A percentile compares a stretch with the other conserved stretches of the same genome.
Evolutionary conservation across 2,329 filamentous ascomycete genomes (phyloP).

Genomic region (Ophiostoma sp.): DNA sequence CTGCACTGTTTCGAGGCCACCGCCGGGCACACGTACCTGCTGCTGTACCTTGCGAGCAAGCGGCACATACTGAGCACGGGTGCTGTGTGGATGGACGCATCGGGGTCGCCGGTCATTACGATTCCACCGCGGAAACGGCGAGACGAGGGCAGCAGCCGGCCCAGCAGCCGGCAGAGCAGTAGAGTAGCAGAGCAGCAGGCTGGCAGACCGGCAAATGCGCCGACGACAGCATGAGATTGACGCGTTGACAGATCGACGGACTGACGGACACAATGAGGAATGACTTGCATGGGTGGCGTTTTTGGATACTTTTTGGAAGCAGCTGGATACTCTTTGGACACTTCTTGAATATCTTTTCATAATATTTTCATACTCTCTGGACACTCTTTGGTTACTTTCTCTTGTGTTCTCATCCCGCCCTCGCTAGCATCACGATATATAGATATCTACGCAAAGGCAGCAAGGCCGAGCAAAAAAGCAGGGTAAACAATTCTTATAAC

Average conservation of each 20-base stretch:
- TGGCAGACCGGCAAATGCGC: background rate
- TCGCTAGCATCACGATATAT: background rate
- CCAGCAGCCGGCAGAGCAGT: background rate
- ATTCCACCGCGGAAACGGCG: slow-evolving; percentile 34
- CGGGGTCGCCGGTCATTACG: slow-evolving; percentile 48
- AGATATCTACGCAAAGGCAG: background rate
- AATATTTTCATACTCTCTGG: too few species aligned
- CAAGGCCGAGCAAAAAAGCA: background rate
- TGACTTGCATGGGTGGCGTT: background rate
- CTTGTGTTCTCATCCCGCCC: background rate
- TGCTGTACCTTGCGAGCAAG: slow-evolving; percentile 67
- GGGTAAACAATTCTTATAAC: background rate
- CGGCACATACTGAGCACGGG: slow-evolving; percentile 54
- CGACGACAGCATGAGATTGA: background rate
- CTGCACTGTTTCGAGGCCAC: slow-evolving; percentile 76
- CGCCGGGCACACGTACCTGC: slow-evolving; percentile 65
- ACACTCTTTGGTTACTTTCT: too few species aligned
- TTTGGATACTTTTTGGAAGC: background rate
- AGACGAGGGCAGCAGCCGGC: slow-evolving; percentile 4
- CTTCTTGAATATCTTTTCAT: too few species aligned
- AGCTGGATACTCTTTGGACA: background rate
- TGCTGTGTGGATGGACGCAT: slow-evolving; percentile 62
- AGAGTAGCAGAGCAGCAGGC: background rate
- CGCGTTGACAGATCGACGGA: too few species aligned
- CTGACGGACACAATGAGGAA: background rate